phyloP scores from a whole-genome alignment of 2,329 filamentous ascomycete genomes.

The Fusarium praegraminearum region DNA sequence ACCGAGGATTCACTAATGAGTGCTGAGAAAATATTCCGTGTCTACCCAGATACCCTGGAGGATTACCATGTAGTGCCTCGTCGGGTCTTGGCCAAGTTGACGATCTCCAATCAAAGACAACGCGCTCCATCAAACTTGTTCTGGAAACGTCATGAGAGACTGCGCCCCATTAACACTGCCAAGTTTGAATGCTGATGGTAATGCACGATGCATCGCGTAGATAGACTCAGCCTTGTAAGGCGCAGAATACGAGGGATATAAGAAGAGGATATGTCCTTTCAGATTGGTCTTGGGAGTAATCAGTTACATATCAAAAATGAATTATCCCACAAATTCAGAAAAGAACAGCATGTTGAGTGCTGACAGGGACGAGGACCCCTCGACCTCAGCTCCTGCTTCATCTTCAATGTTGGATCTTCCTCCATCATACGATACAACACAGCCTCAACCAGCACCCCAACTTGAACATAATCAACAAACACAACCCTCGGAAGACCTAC shows the following conservation, averaged over 20 bases:
- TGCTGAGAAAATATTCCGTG: background rate
- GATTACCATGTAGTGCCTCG: background rate
- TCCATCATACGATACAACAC: conserved; percentile 18
- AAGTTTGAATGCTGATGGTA: background rate
- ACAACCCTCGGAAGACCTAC: conserved; percentile 18
- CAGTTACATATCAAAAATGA: background rate
- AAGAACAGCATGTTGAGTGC: background rate
- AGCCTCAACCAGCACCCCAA: background rate
- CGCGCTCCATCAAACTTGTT: background rate
- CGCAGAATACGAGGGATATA: background rate
- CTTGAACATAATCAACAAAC: background rate
- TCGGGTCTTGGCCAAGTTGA: conserved; percentile 7
- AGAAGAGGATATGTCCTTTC: background rate
- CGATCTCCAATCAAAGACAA: background rate
- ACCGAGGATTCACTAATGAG: background rate
- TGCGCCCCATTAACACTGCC: background rate
- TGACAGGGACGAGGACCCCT: background rate
- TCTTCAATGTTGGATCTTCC: background rate
- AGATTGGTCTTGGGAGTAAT: fast-evolving
- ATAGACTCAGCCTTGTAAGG: background rate
- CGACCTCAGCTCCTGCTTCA: background rate
- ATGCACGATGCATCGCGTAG: too few relatives aligned
- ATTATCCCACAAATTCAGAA: background rate
- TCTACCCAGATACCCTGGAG: background rate
- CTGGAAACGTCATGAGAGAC: conserved; percentile 5